Percentiles rank a stretch among this genome's conserved stretches.
phyloP scores from a whole-genome alignment of 2,329 filamentous ascomycete genomes.

The Alternaria sp. region DNA sequence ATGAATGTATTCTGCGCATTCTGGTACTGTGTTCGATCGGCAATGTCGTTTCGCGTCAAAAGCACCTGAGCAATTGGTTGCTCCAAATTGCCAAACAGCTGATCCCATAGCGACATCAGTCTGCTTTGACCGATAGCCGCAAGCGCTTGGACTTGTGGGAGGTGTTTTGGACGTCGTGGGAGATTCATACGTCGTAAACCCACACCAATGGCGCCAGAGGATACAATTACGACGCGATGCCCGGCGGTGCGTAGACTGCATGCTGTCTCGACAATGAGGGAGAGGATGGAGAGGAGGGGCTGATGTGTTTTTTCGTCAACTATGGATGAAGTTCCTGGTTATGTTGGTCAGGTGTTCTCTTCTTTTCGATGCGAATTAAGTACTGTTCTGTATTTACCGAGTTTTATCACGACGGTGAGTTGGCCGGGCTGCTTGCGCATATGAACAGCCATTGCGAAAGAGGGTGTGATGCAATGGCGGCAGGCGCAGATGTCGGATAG shows the following conservation, averaged over 20 bases:
- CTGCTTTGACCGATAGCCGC: constrained; percentile 96
- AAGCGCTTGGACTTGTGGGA: constrained; percentile 89
- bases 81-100: constrained; percentile 83
- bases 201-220: constrained; percentile 95
- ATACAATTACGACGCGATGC: constrained; percentile 94
- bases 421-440: constrained; percentile 62
- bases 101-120: constrained; percentile 95
- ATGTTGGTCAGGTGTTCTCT: constrained; percentile 43
- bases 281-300: constrained; percentile 88
- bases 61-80: constrained; percentile 96
- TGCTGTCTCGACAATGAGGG: constrained; percentile 92
- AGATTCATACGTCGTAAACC: constrained; percentile 90
- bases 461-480: background rate
- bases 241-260: constrained; percentile 88
- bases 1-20: constrained; percentile 96
- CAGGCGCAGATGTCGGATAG: background rate
- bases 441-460: constrained; percentile 43
- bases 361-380: constrained; percentile 23
- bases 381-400: constrained; percentile 66
- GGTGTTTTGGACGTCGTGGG: constrained; percentile 85
- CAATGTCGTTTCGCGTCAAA: constrained; percentile 93
- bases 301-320: constrained; percentile 96
- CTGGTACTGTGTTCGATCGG: constrained; percentile 92
- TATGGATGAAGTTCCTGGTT: constrained; percentile 93
- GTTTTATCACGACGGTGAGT: constrained; percentile 84